phyloP scores from a whole-genome alignment of 2,329 filamentous ascomycete genomes.

The Xylariaceae sp. region DNA sequence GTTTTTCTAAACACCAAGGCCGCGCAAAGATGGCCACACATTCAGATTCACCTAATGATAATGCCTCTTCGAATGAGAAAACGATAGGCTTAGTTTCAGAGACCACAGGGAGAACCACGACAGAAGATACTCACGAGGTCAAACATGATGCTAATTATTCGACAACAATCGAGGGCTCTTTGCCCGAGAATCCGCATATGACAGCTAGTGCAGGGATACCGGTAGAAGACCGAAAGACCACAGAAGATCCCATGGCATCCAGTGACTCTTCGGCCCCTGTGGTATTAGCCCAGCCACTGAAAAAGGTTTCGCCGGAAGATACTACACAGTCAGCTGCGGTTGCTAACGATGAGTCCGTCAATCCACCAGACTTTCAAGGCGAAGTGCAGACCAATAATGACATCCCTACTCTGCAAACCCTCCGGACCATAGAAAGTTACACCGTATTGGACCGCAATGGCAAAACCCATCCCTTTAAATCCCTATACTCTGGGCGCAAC shows the following conservation, averaged over 20 bases:
- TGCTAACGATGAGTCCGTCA: conserved; percentile 44
- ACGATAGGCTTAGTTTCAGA: not conserved
- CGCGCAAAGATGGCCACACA: not conserved
- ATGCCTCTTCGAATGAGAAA: not conserved
- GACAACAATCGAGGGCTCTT: not conserved
- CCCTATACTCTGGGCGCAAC: conserved; percentile 63
- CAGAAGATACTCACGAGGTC: not conserved
- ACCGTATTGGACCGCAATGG: conserved; percentile 67
- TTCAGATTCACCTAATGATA: not conserved
- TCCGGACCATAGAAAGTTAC: conserved; percentile 60
- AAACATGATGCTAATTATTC: not conserved
- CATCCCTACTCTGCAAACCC: conserved; percentile 55
- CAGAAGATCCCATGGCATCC: not conserved
- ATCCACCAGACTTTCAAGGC: conserved; percentile 60
- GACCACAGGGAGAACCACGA: not conserved
- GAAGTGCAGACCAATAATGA: conserved; percentile 61
- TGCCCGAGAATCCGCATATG: not conserved
- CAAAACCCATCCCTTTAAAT: conserved; percentile 65
- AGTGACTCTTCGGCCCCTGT: not conserved
- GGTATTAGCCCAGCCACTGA: not conserved
- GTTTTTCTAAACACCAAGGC: not conserved
- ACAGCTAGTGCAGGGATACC: not conserved
- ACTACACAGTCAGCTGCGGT: conserved; percentile 4
- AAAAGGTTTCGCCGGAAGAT: not conserved
- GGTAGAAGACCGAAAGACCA: not conserved